Evolutionary conservation across 1,139 yeast genomes (phyloP).

Genomic region (Arxiozyma telluris): DNA sequence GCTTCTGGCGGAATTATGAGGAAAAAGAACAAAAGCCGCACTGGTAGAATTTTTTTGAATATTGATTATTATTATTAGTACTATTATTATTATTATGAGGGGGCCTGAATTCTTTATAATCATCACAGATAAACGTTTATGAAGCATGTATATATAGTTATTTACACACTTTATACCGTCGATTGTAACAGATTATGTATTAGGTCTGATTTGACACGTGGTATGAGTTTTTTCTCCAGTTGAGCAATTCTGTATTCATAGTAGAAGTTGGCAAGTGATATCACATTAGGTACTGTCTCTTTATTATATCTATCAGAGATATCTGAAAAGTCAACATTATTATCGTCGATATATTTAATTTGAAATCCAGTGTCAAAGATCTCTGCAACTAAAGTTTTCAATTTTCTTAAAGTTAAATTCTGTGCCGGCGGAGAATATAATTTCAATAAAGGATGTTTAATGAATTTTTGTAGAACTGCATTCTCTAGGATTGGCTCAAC

Average conservation of each 20-base stretch:
- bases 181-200: neutral
- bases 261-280: neutral
- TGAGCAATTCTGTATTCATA: neutral
- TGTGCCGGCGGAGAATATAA: conserved; percentile 20
- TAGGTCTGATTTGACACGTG: neutral
- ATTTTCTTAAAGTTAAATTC: conserved; percentile 15
- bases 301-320: neutral
- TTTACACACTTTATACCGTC: neutral
- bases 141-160: too few relatives aligned
- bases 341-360: neutral
- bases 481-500: conserved; percentile 24
- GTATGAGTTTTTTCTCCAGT: neutral
- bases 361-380: conserved; percentile 12
- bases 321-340: neutral
- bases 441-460: conserved; percentile 18
- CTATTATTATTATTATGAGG: too few relatives aligned
- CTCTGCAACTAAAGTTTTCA: conserved; percentile 18
- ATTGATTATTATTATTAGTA: too few relatives aligned
- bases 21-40: neutral
- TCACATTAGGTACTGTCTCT: neutral
- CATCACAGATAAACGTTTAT: too few relatives aligned
- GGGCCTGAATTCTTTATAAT: too few relatives aligned
- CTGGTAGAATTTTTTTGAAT: too few relatives aligned
- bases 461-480: conserved; percentile 16
- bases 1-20: too few relatives aligned